A percentile compares a stretch with the other conserved stretches of the same genome.
Conservation (phyloP, 2,329 filamentous ascomycete species). For the Fusarium nelsonii region DNA sequence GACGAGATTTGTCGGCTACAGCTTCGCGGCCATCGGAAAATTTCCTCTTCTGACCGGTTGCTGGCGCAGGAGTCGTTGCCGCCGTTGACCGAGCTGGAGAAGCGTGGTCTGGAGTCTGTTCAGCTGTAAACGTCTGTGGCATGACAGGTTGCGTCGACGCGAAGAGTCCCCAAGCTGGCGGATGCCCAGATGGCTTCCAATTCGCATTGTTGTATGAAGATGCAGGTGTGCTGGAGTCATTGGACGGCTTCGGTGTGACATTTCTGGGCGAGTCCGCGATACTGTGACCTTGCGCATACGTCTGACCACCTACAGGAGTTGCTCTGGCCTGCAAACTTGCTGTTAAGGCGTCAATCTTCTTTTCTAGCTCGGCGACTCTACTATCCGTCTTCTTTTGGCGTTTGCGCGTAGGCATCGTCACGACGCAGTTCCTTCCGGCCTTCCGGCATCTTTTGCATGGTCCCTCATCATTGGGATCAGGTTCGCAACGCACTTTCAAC, state of each 20-base stretch:
- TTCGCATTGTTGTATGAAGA: slow-evolving; percentile 17
- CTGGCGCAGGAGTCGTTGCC: slow-evolving; percentile 21
- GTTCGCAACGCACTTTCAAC: slow-evolving; percentile 87
- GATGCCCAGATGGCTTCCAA: slow-evolving; percentile 25
- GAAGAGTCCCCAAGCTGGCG: slow-evolving; percentile 37
- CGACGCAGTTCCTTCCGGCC: slow-evolving; percentile 80
- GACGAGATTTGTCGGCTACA: slow-evolving; percentile 24
- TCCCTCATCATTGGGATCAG: slow-evolving; percentile 73
- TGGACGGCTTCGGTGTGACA: slow-evolving; percentile 20
- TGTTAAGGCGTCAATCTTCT: slow-evolving; percentile 90
- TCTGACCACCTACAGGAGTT: slow-evolving; percentile 36
- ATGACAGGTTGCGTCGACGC: slow-evolving; percentile 29
- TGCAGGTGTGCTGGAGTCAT: slow-evolving; percentile 14
- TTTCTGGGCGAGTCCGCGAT: slow-evolving; percentile 24
- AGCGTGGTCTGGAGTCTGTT: slow-evolving; percentile 32
- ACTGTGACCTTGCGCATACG: slow-evolving; percentile 16
- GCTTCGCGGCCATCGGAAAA: slow-evolving; percentile 43
- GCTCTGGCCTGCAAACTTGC: slow-evolving; percentile 76
- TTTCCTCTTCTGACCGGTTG: slow-evolving; percentile 52
- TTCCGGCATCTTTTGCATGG: slow-evolving; percentile 83
- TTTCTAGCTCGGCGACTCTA: slow-evolving; percentile 89
- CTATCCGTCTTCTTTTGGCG: slow-evolving; percentile 93
- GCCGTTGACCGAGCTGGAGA: slow-evolving; percentile 18
- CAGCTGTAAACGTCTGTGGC: slow-evolving; percentile 11
- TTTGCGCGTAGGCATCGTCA: slow-evolving; percentile 81